These are phyloP conservation scores for Neonectria punicea DNA, from an alignment of 2,329 filamentous ascomycete species.

Conservation along the genomic window DNA sequence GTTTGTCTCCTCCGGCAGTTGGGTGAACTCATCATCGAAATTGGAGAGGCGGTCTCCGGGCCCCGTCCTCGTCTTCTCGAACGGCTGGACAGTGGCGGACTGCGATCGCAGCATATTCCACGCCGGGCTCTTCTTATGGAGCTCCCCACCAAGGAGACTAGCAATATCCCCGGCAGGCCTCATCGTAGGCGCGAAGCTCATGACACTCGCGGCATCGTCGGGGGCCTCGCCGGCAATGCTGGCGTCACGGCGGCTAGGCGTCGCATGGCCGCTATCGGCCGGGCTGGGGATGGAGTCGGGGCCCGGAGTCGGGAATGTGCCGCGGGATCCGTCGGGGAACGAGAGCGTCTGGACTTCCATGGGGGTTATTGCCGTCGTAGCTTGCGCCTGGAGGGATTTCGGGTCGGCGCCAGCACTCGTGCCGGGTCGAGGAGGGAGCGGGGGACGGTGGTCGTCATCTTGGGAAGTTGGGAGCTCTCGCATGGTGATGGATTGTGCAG, in stretches of 20 bases:
- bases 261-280: constrained; percentile 52
- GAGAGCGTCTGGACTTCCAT: constrained; percentile 83
- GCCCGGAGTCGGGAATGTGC: constrained; percentile 65
- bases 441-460: constrained; percentile 61
- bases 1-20: constrained; percentile 67
- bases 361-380: constrained; percentile 87
- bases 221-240: constrained; percentile 58
- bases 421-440: constrained; percentile 64
- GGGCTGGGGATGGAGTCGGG: constrained; percentile 51
- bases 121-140: constrained; percentile 72
- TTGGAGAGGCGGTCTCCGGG: constrained; percentile 67
- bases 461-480: constrained; percentile 41
- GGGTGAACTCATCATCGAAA: constrained; percentile 83
- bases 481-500: constrained; percentile 40
- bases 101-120: constrained; percentile 75
- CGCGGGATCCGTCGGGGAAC: constrained; percentile 75
- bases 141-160: constrained; percentile 80
- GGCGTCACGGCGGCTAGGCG: constrained; percentile 48
- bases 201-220: constrained; percentile 73
- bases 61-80: constrained; percentile 62
- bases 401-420: constrained; percentile 51
- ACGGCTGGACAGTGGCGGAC: constrained; percentile 67
- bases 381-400: constrained; percentile 65
- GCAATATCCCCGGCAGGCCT: constrained; percentile 78
- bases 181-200: constrained; percentile 72